phyloP scores from a whole-genome alignment of 108 stramenopile species.

The Thalassiosira profunda region DNA sequence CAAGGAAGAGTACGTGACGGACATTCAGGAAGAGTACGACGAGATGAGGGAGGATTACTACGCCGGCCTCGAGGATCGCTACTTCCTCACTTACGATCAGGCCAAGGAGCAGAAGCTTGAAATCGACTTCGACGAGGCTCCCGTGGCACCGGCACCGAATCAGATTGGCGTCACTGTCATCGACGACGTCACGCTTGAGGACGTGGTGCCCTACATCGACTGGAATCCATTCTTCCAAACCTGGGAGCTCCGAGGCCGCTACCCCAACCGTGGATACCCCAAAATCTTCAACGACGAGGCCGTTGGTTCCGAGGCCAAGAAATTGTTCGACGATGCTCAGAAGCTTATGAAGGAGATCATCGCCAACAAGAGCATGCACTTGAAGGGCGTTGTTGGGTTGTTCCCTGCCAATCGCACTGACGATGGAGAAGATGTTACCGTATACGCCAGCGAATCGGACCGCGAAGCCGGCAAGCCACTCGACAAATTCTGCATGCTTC shows the following conservation, averaged over 20 bases:
- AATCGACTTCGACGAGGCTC: slow-evolving; percentile 92
- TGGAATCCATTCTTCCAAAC: slow-evolving; percentile 99
- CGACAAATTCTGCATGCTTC: slow-evolving; percentile 96
- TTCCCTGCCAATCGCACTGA: slow-evolving; percentile 96
- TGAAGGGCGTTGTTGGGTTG: slow-evolving; percentile 96
- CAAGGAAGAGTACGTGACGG: slow-evolving; percentile 96
- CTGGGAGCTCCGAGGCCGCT: slow-evolving; percentile 99
- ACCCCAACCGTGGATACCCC: slow-evolving; percentile 99
- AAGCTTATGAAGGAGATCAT: slow-evolving; percentile 95
- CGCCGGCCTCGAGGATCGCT: slow-evolving; percentile 96
- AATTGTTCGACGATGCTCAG: slow-evolving; percentile 98
- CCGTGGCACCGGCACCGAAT: slow-evolving; percentile 88
- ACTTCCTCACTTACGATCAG: slow-evolving; percentile 93
- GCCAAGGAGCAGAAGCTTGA: slow-evolving; percentile 80
- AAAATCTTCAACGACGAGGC: slow-evolving; percentile 98
- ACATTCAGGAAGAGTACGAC: slow-evolving; percentile 95
- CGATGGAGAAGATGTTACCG: slow-evolving; percentile 97
- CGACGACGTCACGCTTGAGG: slow-evolving; percentile 77
- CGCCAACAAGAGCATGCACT: slow-evolving; percentile 79
- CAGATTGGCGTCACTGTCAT: slow-evolving; percentile 87
- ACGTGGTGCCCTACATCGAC: slow-evolving; percentile 98
- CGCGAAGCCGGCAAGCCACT: slow-evolving; percentile 68
- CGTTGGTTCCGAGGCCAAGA: slow-evolving; percentile 98
- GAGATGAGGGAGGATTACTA: slow-evolving; percentile 98
- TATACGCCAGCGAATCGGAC: slow-evolving; percentile 90